Evolutionary conservation across 257 asterid genomes (phyloP).

Genomic region (Solanum gracilifrons): DNA sequence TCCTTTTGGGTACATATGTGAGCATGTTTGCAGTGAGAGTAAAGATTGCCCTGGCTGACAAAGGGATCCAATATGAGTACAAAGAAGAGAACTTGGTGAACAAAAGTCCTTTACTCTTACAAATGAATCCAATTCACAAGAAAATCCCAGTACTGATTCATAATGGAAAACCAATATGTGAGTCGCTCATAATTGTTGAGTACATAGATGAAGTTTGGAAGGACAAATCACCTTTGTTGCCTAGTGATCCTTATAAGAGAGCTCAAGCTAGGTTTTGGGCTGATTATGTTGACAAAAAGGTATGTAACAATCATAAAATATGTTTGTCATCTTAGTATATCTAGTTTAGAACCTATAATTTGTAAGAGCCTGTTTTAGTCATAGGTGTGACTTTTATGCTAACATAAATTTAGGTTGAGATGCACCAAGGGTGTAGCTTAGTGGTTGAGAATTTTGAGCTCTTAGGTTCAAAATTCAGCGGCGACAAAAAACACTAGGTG

Average conservation of each 20-base stretch:
- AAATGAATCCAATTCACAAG: slow-evolving; percentile 29
- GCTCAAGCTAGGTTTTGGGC: slow-evolving; percentile 31
- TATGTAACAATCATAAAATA: not conserved
- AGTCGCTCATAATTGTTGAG: slow-evolving; percentile 9
- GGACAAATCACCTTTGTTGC: slow-evolving; percentile 9
- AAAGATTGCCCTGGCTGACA: slow-evolving; percentile 17
- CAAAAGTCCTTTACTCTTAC: slow-evolving; percentile 9
- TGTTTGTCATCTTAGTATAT: not conserved
- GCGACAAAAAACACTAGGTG: too few species aligned
- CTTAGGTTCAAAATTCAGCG: too few species aligned
- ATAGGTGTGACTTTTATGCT: not conserved
- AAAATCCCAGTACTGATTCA: slow-evolving; percentile 24
- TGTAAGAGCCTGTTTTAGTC: not conserved
- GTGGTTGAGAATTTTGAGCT: too few species aligned
- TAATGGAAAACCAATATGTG: slow-evolving; percentile 13
- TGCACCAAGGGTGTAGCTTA: not conserved
- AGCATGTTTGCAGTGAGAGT: slow-evolving; percentile 20
- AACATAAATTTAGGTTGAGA: not conserved
- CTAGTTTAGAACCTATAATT: not conserved
- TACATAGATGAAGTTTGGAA: slow-evolving; percentile 28
- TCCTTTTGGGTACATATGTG: slow-evolving; percentile 7
- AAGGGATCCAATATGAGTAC: slow-evolving; percentile 7
- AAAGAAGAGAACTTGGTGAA: slow-evolving; percentile 3
- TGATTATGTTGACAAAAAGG: slow-evolving; percentile 22
- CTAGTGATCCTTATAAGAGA: slow-evolving; percentile 18